These are phyloP conservation scores for Xylariomycetidae sp. DNA, from an alignment of 2,329 filamentous ascomycete genomes.

Conservation along the genomic window DNA sequence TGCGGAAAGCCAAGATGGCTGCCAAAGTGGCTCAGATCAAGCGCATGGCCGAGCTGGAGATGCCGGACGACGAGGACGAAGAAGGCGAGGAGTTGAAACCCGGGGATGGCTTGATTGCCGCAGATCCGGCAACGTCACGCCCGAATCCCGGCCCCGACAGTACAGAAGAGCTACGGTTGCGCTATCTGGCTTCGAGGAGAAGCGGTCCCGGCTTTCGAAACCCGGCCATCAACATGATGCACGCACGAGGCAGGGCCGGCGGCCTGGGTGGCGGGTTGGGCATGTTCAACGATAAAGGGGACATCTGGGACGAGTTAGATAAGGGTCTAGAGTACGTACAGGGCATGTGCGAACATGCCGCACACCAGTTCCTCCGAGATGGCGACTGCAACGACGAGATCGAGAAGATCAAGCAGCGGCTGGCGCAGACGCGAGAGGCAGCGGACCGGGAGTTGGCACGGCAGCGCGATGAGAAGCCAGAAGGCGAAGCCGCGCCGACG, in stretches of 20 bases:
- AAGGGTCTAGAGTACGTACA: slow-evolving; percentile 75
- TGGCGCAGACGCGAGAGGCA: slow-evolving; percentile 56
- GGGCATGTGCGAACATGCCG: slow-evolving; percentile 75
- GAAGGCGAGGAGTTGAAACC: slow-evolving; percentile 23
- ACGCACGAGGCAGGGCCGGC: slow-evolving; percentile 20
- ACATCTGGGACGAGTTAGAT: slow-evolving; percentile 68
- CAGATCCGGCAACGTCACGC: slow-evolving; percentile 10
- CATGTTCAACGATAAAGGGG: slow-evolving; percentile 27
- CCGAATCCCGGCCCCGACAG: slow-evolving; percentile 8
- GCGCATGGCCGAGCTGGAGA: slow-evolving; percentile 52
- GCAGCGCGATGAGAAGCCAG: slow-evolving; percentile 45
- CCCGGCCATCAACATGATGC: slow-evolving; percentile 15
- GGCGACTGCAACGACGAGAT: slow-evolving; percentile 80
- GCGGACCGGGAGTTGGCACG: slow-evolving; percentile 55
- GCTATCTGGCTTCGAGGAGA: slow-evolving; percentile 32
- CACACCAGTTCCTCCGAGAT: slow-evolving; percentile 82
- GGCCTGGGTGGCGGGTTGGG: slow-evolving; percentile 18
- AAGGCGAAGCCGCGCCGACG: background rate
- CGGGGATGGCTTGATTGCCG: slow-evolving; percentile 18
- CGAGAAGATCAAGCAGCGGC: slow-evolving; percentile 57
- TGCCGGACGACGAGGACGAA: slow-evolving; percentile 39
- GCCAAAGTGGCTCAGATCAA: slow-evolving; percentile 64
- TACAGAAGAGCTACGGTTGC: slow-evolving; percentile 25
- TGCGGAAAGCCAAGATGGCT: slow-evolving; percentile 84
- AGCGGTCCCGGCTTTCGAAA: slow-evolving; percentile 26